phyloP scores from a whole-genome alignment of 768 basidiomycete genomes.

The Calocybe cyanea region DNA sequence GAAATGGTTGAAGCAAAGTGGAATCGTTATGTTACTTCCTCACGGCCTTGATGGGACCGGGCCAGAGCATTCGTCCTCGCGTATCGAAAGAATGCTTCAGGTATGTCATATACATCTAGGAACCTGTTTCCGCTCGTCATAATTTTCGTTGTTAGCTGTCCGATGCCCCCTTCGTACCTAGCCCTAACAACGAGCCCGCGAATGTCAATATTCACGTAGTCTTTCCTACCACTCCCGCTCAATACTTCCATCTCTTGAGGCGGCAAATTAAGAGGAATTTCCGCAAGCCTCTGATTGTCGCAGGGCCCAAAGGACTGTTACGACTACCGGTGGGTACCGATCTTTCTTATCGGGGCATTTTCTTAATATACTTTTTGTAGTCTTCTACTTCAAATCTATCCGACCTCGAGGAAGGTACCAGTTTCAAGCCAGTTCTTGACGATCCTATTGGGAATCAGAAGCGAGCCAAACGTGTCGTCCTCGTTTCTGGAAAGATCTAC shows the following conservation, averaged over 20 bases:
- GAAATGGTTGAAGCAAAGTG: constrained; percentile 93
- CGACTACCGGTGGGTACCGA: constrained; percentile 59
- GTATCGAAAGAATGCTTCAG: constrained; percentile 90
- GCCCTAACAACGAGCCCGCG: constrained; percentile 24
- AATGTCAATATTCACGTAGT: constrained; percentile 84
- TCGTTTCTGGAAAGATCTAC: constrained; percentile 82
- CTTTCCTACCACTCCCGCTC: constrained; percentile 86
- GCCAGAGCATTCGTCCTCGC: constrained; percentile 88
- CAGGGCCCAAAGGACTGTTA: constrained; percentile 80
- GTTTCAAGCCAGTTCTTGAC: constrained; percentile 65
- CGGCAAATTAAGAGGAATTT: constrained; percentile 83
- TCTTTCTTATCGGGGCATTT: not conserved
- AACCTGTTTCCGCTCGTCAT: not conserved
- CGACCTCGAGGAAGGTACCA: constrained; percentile 56
- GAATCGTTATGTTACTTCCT: constrained; percentile 79
- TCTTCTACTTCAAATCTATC: constrained; percentile 66
- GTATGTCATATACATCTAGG: constrained; percentile 31
- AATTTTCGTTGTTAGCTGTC: constrained; percentile 51
- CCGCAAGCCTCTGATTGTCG: constrained; percentile 82
- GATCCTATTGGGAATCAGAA: constrained; percentile 39
- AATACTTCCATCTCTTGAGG: constrained; percentile 91
- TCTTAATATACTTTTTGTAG: constrained; percentile 34
- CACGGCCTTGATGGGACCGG: constrained; percentile 93
- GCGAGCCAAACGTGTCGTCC: constrained; percentile 58
- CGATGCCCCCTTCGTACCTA: constrained; percentile 54